A percentile compares a stretch with the other conserved stretches of the same genome.
phyloP scores from a whole-genome alignment of 306 rosid species.

The Urtica urens region DNA sequence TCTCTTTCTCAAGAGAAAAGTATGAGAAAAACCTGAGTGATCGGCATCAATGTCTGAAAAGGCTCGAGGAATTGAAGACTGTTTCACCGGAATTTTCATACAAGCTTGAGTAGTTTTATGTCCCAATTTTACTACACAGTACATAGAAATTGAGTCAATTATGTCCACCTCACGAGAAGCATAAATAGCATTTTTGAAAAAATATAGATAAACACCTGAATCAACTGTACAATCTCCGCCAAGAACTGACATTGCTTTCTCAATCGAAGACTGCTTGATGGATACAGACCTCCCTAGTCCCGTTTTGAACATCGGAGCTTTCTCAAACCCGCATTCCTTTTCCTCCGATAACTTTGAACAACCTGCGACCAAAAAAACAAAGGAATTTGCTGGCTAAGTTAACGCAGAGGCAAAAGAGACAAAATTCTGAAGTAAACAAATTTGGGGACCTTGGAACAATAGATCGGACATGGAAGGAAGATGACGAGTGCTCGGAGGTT shows the following conservation, averaged over 20 bases:
- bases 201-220: conserved; percentile 5
- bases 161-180: neutral
- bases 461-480: conserved; percentile 47
- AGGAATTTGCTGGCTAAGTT: neutral
- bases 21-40: no score
- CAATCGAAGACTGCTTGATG: conserved; percentile 36
- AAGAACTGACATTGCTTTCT: conserved; percentile 35
- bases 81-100: no score
- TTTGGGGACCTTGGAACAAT: conserved; percentile 22
- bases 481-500: conserved; percentile 8
- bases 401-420: neutral
- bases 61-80: no score
- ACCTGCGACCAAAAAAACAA: conserved; percentile 16
- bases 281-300: conserved; percentile 35
- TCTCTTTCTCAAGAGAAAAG: no score
- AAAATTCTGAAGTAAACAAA: neutral
- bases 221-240: conserved; percentile 14
- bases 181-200: no score
- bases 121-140: no score
- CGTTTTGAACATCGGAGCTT: conserved; percentile 30
- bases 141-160: no score
- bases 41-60: no score
- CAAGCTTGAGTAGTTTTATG: no score
- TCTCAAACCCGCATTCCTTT: conserved; percentile 8
- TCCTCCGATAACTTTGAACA: conserved; percentile 33